phyloP scores from a whole-genome alignment of 495 filamentous ascomycete genomes.

The Penicillium subrubescens region DNA sequence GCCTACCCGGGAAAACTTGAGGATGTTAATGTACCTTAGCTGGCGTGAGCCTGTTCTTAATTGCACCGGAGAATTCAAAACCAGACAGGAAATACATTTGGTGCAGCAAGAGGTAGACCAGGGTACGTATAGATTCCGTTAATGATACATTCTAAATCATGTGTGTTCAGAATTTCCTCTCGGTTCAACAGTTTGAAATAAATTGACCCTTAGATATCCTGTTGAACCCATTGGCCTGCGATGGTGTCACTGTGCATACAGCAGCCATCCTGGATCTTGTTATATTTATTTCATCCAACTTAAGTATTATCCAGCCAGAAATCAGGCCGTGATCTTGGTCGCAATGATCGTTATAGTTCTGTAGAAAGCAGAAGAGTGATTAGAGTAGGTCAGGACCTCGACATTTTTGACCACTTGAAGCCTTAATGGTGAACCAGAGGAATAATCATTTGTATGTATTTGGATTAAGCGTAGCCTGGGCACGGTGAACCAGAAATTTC shows the following conservation, averaged over 20 bases:
- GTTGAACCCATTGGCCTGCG: background rate
- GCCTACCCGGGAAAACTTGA: constrained; percentile 2
- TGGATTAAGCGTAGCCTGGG: background rate
- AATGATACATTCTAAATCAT: background rate
- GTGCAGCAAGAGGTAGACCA: background rate
- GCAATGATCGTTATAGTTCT: background rate
- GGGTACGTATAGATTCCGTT: background rate
- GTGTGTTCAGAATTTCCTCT: background rate
- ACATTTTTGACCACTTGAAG: background rate
- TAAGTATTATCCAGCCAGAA: no score
- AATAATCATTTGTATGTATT: background rate
- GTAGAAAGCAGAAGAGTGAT: background rate
- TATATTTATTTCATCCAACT: background rate
- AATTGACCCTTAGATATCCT: background rate
- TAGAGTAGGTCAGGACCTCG: background rate
- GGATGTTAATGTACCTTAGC: background rate
- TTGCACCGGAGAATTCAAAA: background rate
- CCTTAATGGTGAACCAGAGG: background rate
- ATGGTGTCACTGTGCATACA: background rate
- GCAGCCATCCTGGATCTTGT: background rate
- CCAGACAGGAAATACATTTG: background rate
- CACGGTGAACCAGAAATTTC: background rate
- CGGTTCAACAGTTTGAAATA: background rate
- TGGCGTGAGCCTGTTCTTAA: background rate
- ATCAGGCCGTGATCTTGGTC: background rate